Percentiles rank a stretch among this genome's conserved stretches.
These are phyloP conservation scores for Aspergillus bridgeri DNA, from an alignment of 495 filamentous ascomycete genomes.

Conservation along the genomic window DNA sequence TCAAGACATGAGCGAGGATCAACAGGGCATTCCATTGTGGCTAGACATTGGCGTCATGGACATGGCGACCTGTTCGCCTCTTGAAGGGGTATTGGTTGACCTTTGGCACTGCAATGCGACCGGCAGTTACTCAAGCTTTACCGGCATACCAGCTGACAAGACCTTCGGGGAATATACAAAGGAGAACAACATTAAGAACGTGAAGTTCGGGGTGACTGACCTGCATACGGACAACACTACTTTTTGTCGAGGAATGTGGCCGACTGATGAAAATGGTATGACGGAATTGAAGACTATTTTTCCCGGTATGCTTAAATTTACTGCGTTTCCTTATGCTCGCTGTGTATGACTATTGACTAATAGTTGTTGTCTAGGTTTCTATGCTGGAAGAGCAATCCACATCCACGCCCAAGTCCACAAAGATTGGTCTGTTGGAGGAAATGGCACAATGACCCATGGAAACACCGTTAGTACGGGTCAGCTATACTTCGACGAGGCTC, in stretches of 20 bases:
- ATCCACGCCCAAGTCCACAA: conserved; percentile 30
- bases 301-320: conserved; percentile 38
- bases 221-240: conserved; percentile 34
- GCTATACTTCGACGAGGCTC: conserved; percentile 51
- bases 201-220: conserved; percentile 13
- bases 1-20: conserved; percentile 48
- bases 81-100: conserved; percentile 51
- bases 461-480: conserved; percentile 43
- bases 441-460: conserved; percentile 20
- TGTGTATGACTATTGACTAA: too few species aligned
- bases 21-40: conserved; percentile 48
- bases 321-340: not conserved
- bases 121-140: conserved; percentile 50
- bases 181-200: conserved; percentile 13
- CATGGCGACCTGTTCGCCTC: conserved; percentile 47
- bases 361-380: conserved; percentile 32
- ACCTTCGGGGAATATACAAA: conserved; percentile 18
- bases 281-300: conserved; percentile 49
- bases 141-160: conserved; percentile 30
- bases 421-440: conserved; percentile 20
- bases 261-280: conserved; percentile 46
- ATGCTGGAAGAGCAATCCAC: conserved; percentile 32
- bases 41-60: conserved; percentile 56
- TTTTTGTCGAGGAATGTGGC: conserved; percentile 47
- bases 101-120: conserved; percentile 50